Conservation (phyloP, 2,329 filamentous ascomycete genomes). For the Pseudogymnoascus pannorum region DNA sequence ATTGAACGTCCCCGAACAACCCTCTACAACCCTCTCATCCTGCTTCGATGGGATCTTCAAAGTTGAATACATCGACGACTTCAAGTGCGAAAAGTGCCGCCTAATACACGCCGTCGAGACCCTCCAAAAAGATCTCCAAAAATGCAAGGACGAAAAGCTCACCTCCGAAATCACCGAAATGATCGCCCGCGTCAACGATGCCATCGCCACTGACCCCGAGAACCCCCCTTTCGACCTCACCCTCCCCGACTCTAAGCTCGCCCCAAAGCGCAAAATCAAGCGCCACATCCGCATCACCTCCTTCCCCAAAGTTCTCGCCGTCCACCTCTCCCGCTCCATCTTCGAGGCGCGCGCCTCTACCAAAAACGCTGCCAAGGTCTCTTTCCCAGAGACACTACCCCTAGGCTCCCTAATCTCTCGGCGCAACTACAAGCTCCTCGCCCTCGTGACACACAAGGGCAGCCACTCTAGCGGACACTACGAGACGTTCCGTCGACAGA, state of each 20-base stretch:
- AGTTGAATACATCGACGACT: slow-evolving; percentile 93
- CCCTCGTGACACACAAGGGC: slow-evolving; percentile 87
- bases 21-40: slow-evolving; percentile 70
- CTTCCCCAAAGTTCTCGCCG: slow-evolving; percentile 83
- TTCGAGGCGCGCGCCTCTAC: slow-evolving; percentile 73
- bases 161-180: slow-evolving; percentile 44
- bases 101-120: slow-evolving; percentile 68
- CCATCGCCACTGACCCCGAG: slow-evolving; percentile 78
- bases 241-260: slow-evolving; percentile 65
- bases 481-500: slow-evolving; percentile 88
- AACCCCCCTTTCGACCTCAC: slow-evolving; percentile 61
- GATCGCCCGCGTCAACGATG: slow-evolving; percentile 58
- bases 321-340: slow-evolving; percentile 89
- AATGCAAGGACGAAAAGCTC: slow-evolving; percentile 41
- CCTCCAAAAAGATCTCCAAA: slow-evolving; percentile 50
- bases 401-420: slow-evolving; percentile 73
- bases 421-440: slow-evolving; percentile 75
- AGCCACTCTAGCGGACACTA: slow-evolving; percentile 96
- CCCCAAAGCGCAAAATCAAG: slow-evolving; percentile 77
- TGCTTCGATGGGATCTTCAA: slow-evolving; percentile 95
- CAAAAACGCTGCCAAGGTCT: slow-evolving; percentile 91
- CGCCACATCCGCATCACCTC: slow-evolving; percentile 79
- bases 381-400: slow-evolving; percentile 80
- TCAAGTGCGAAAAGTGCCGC: slow-evolving; percentile 88
- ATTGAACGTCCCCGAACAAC: slow-evolving; percentile 78